Evolutionary conservation across 176 grass and related monocot species (phyloP), one percentile per base, ranked within the genome.

Genomic region (Juncus effusus): DNA sequence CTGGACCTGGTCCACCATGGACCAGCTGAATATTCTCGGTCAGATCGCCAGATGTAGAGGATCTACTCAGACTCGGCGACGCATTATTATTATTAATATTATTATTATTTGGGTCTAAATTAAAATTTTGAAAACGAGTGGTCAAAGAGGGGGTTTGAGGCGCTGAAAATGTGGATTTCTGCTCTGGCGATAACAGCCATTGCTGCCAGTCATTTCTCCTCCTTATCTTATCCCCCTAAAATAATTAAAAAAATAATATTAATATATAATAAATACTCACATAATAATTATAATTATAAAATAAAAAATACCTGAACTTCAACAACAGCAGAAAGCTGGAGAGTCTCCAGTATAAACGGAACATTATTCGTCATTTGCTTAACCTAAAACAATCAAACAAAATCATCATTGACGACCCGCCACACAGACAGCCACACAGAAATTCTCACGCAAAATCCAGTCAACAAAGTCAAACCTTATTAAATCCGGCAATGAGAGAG

Each of bases 161-260:
- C 42, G 88, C 58, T 62, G 79, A 56, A 57, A 60, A 63, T 69
- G 66, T 56, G 36, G 64, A 79, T 37, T 77, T 74, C 53, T 62
- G 75, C 54, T 51, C 54, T 72, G 70, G 86, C 3, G 82, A 80
- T 63, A 97, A 75, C 39, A 92, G 14, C 94, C 94, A 97, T 37
- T 63, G 67, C 61, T 77, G 74, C 94, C 94, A 97, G 65, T 85
- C 77, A 62, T 78, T 74, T 54, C 77, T 80, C 69, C 73, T 93
- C 65, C 94, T 82, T 61, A 97, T 67, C 67, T 89, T 97, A 38
- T 86, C 85, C 76, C 78, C 94, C 94, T 97, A 40, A 9, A 52
- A 41, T 53, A 86, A 28, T 49, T 59, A 51, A 1, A 16, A 16
- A 16, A 42, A 67, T 10, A 3, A 82, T 12, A 36, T 16, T 39